Conservation (phyloP, 345 rosid genomes). For the Melastoma malabathricum region DNA sequence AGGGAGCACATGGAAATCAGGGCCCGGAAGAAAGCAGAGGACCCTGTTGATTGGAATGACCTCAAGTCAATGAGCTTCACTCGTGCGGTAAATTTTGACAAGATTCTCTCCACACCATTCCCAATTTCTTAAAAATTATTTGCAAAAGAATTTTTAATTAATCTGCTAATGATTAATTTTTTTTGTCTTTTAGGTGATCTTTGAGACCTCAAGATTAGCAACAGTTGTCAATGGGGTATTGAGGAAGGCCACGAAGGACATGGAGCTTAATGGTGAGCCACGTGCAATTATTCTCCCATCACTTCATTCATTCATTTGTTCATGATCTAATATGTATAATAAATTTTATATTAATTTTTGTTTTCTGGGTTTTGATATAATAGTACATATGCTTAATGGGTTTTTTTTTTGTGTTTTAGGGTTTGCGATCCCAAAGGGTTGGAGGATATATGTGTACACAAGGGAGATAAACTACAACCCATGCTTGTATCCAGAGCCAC, state of each 20-base stretch:
- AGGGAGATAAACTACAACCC: constrained; percentile 77
- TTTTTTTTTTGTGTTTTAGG: constrained; percentile 23
- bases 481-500: constrained; percentile 48
- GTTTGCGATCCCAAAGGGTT: constrained; percentile 67
- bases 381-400: background rate
- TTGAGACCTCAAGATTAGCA: constrained; percentile 73
- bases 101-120: constrained; percentile 3
- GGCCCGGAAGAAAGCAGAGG: constrained; percentile 24
- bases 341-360: background rate
- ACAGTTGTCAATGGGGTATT: constrained; percentile 72
- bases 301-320: background rate
- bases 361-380: too few species aligned
- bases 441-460: constrained; percentile 88
- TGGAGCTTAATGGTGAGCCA: constrained; percentile 61
- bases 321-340: background rate
- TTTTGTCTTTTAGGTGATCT: constrained; percentile 36
- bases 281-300: background rate
- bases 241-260: constrained; percentile 62
- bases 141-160: background rate
- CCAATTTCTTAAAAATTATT: constrained; percentile 1
- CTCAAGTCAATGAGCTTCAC: constrained; percentile 51
- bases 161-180: too few species aligned
- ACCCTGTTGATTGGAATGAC: constrained; percentile 34
- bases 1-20: constrained; percentile 41
- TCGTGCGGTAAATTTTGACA: constrained; percentile 30